Percentiles rank a stretch among this genome's conserved stretches.
These are phyloP conservation scores for Trichosporon faecale DNA, from an alignment of 1,284 basidiomycete genomes.

Conservation along the genomic window DNA sequence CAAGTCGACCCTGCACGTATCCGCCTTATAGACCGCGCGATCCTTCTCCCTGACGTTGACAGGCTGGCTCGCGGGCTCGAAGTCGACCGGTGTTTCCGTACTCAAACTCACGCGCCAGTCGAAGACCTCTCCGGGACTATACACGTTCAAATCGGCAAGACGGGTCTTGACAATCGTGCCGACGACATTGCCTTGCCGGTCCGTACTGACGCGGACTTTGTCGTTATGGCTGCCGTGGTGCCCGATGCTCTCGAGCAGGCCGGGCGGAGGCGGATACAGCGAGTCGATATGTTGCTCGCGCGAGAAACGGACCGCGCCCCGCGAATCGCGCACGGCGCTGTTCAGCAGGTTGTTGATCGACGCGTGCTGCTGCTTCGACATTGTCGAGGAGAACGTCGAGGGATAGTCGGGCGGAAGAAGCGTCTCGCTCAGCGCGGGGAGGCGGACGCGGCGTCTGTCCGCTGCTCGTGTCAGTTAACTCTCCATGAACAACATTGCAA, in stretches of 20 bases:
- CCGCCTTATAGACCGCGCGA: conserved; percentile 85
- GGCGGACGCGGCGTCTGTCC: conserved; percentile 55
- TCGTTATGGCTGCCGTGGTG: conserved; percentile 15
- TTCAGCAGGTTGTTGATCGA: conserved; percentile 84
- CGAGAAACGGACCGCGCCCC: conserved; percentile 65
- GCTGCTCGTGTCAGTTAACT: conserved; percentile 12
- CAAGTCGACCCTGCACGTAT: conserved; percentile 86
- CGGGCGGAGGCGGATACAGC: conserved; percentile 59
- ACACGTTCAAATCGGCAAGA: conserved; percentile 82
- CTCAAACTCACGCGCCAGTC: conserved; percentile 93
- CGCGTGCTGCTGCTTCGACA: conserved; percentile 78
- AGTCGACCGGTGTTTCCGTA: conserved; percentile 61
- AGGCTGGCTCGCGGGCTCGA: conserved; percentile 48
- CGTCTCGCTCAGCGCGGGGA: conserved; percentile 78
- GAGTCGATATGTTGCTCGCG: conserved; percentile 79
- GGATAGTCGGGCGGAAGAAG: conserved; percentile 55
- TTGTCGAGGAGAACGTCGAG: conserved; percentile 80
- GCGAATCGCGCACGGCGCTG: conserved; percentile 51
- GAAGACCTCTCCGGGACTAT: conserved; percentile 72
- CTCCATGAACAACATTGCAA: too few species aligned
- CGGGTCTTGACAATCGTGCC: conserved; percentile 68
- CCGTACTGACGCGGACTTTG: conserved; percentile 79
- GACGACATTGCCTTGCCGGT: conserved; percentile 66
- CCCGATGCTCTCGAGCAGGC: not conserved
- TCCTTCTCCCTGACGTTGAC: conserved; percentile 74